Base-by-base conservation (phyloP, 306 rosid species). In the Malus orientalis region DNA sequence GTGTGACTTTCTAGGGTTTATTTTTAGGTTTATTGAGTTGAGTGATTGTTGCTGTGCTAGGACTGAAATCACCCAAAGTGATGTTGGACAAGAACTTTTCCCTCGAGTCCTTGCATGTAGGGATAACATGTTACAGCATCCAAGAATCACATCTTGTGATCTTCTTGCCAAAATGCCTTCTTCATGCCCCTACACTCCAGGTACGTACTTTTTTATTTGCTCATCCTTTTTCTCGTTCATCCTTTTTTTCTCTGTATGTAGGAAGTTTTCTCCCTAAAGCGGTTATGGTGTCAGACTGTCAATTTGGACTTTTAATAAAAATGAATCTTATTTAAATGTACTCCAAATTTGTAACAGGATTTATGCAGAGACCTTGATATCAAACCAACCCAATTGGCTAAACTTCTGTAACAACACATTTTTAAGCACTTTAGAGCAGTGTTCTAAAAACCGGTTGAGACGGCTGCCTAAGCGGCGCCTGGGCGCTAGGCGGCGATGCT, bases 1-100 rank as follows among this genome's bases (percentile, higher is more conserved):
- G 4, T 30, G 32, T 74, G 42, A 67, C 75, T 69, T 70, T 69
- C 70, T 59, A 69, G 33, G 54, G 45, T 19, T 75, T 57, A 77
- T 68, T 20, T 73, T 67, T 60, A 93, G 96, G 85, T 89, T 72
- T 70, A 81, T 91, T 59, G 93, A 91, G 82, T 90, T 87, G 89
- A 69, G 86, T 74, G 88, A 89, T 61, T 93, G 95, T 66, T 90
- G 90, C 76, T 91, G 96, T 86, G 87, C 80, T 72, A 96, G 96
- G 78, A 76, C 81, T 79, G 90, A 90, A 11, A 58, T 65, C 61
- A 82, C 66, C 53, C 80, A 85, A 81, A 85, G 80, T 84, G 83
- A 23, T 44, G 90, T 81, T 57, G 80, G 53, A n/a, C 71, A 86
- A 84, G 87, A 87, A 64, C 86, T 84, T 62, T 85, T 87, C 70